phyloP scores from a whole-genome alignment of 2,329 filamentous ascomycete genomes.

The Hirsutella minnesotensis region DNA sequence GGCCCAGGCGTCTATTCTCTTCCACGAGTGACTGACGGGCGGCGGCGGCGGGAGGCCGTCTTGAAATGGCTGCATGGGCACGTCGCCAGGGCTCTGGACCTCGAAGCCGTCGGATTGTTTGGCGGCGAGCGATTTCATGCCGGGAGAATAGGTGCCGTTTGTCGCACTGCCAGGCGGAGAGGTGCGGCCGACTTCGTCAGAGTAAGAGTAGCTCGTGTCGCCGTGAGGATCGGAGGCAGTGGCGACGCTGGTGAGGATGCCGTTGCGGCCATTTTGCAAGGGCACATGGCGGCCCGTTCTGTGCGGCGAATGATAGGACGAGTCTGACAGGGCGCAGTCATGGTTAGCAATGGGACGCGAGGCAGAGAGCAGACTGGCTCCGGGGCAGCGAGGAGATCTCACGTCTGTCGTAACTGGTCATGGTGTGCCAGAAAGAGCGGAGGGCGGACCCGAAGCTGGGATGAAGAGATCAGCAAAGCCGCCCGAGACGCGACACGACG shows the following conservation, averaged over 20 bases:
- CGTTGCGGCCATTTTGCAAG: slow-evolving; percentile 69
- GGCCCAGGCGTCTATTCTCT: slow-evolving; percentile 83
- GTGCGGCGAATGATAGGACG: slow-evolving; percentile 85
- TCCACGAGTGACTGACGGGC: slow-evolving; percentile 82
- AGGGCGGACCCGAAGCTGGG: slow-evolving; percentile 57
- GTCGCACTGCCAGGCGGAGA: slow-evolving; percentile 41
- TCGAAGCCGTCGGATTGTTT: slow-evolving; percentile 57
- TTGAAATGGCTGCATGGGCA: slow-evolving; percentile 92
- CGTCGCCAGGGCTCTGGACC: slow-evolving; percentile 64
- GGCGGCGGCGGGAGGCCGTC: slow-evolving; percentile 85
- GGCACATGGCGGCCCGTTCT: slow-evolving; percentile 84
- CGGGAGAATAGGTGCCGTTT: slow-evolving; percentile 74
- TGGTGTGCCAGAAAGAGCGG: slow-evolving; percentile 91
- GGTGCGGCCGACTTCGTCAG: slow-evolving; percentile 52
- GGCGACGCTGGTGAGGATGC: slow-evolving; percentile 74
- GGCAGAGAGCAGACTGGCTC: slow-evolving; percentile 1
- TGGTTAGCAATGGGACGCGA: background rate
- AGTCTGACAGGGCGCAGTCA: slow-evolving; percentile 46
- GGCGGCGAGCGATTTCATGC: slow-evolving; percentile 68
- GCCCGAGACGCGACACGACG: background rate
- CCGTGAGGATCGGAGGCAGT: slow-evolving; percentile 81
- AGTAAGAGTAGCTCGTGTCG: slow-evolving; percentile 70
- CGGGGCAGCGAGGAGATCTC: slow-evolving; percentile 17
- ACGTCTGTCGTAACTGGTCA: slow-evolving; percentile 62
- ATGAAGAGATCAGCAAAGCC: slow-evolving; percentile 8